Base-by-base conservation (phyloP, 2,329 filamentous ascomycete species). In the Sporothrix mexicana region DNA sequence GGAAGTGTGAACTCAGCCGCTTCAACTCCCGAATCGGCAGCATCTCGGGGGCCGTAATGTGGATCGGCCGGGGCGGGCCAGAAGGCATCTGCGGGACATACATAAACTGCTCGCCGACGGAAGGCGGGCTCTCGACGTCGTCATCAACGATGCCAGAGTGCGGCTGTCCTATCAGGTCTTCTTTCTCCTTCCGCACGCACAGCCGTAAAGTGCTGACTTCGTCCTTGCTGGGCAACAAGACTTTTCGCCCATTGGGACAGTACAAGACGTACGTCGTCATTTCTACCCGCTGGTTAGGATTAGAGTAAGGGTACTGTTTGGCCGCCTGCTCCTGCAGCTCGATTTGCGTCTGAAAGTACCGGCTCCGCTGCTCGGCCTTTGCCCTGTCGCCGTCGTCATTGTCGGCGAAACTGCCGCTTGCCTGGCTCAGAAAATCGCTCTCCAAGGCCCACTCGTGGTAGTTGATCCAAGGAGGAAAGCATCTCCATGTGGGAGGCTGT, bases 191-290 rank as follows among this genome's bases (percentile, higher is more conserved):
- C 17, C 36, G 12, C 36, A 64, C 4, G 13, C 36, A 64, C 17
- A 64, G 36, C n/a, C 45, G 36, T 7, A 36, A 6, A 2, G 30
- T 36, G 30, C 30, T 36, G 30, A 36, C 30, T 7, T 36, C 30
- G 30, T 7, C 30, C 30, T 23, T 41, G 9, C n/a, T 45, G 2
- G 36, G 41, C 10, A 45, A 12, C 59, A 64, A 6, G 8, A 45
- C 59, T n/a, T 45, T 64, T 36, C 41, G 59, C 8, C 41, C 41
- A 4, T 64, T 64, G 59, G 59, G 59, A 12, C 36, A 64, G 9
- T 45, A 23, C 9, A 64, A n/a, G 1, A 64, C 36, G 36, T 45
- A 64, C 8, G 49, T 51, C 12, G 49, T 51, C 15, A n/a, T 53
- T 23, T 17, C 20, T 53, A 17, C 5, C 17, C 36, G 41, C n/a